Base-by-base conservation (phyloP, 2,329 filamentous ascomycete species). In the Penicillium rolfsii region DNA sequence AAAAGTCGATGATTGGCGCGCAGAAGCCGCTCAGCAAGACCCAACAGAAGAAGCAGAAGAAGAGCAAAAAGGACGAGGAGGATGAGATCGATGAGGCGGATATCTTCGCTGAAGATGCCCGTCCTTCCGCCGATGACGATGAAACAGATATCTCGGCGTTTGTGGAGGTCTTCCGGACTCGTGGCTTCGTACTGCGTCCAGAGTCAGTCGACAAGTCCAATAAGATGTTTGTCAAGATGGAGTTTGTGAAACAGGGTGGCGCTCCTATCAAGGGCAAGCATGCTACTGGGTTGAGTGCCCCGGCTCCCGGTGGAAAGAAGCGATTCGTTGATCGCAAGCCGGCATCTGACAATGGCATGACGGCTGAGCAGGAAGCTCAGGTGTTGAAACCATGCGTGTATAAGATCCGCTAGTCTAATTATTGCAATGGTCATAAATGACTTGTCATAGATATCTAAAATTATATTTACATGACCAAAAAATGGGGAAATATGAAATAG, bases 201-300 rank as follows among this genome's bases (percentile, higher is more conserved):
- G 68, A 84, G 81, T 64, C 89, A 0, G 83, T 96, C 9, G 93
- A 99, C 79, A 80, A 96, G 71, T 86, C 85, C 58, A 99, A 99
- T 80, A 96, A 90, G 80, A 99, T 99, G 95, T 99, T 99, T 81
- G 94, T 98, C 68, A 91, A 90, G 80, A 94, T 99, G 92, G 87
- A 90, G 70, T 99, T 99, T 77, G 82, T 93, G 70, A 99, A 98
- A 81, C 87, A 85, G n/a, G 87, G 70, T 38, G 71, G 87, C 22
- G 81, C 87, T 48, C 90, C 93, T 0, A 83, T 83, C 2, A 89
- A 87, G 74, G 93, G 93, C 26, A 96, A 96, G 80, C 87, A 89
- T 65, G 68, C 77, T 14, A 56, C 40, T 35, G 53, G 53, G 66
- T 75, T 71, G 58, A 73, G 68, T 46, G 73, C 74, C 41, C 65